These are phyloP conservation scores for Mycothermus thermophilus DNA, from an alignment of 495 filamentous ascomycete species.

Conservation along the genomic window DNA sequence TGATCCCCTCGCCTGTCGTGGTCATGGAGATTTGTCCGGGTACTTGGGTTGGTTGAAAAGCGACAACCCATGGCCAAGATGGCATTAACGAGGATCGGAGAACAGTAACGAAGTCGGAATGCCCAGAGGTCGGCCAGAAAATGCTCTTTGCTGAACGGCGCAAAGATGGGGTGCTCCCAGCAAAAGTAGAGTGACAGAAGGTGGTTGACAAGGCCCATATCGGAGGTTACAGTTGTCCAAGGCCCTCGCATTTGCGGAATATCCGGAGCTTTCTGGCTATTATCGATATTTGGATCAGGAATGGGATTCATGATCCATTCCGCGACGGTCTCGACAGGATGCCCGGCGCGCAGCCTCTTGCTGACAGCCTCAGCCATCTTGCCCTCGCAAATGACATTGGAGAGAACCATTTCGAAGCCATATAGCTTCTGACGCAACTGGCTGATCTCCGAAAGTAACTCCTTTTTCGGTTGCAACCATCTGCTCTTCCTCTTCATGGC, in stretches of 20 bases:
- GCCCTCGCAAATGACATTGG: no score
- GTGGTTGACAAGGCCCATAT: constrained; percentile 44
- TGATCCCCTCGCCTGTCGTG: constrained; percentile 52
- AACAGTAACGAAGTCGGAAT: constrained; percentile 49
- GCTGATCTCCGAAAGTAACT: no score
- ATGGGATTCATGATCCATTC: no score
- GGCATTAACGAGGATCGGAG: constrained; percentile 60
- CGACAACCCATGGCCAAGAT: constrained; percentile 59
- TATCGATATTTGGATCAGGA: no score
- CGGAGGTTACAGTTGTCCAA: constrained; percentile 51
- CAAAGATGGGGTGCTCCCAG: constrained; percentile 69
- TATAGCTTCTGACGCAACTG: no score
- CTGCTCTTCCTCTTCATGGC: no score
- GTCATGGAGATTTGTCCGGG: constrained; percentile 46
- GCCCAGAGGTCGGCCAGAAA: constrained; percentile 52
- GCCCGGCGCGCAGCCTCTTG: no score
- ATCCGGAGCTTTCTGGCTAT: no score
- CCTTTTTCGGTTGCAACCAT: no score
- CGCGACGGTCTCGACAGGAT: no score
- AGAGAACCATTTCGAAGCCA: no score
- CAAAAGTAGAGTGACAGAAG: constrained; percentile 61
- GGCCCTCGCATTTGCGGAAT: constrained; percentile 25
- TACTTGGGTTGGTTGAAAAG: constrained; percentile 52
- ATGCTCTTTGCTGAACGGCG: constrained; percentile 55
- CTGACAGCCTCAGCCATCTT: no score